Conservation (phyloP, 78 protist species). For the Acrasis kona region DNA sequence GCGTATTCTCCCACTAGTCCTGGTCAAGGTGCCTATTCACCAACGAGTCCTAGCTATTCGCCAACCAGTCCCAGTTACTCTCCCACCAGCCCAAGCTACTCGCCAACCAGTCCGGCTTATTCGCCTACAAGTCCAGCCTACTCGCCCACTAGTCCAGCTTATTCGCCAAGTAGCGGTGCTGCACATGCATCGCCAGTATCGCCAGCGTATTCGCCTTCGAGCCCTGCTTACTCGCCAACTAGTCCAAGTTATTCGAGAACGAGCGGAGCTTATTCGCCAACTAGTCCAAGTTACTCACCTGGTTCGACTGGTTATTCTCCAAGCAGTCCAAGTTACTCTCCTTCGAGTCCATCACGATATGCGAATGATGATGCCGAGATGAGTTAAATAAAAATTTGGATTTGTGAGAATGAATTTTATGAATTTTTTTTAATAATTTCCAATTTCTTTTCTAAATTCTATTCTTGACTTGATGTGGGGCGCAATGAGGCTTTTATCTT, state of each 20-base stretch:
- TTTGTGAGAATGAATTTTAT: too few relatives aligned
- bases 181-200: conserved; percentile 66
- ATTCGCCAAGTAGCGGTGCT: conserved; percentile 33
- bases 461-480: too few relatives aligned
- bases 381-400: too few relatives aligned
- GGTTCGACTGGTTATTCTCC: conserved; percentile 75
- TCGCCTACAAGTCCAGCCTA: conserved; percentile 70
- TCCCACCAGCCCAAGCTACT: conserved; percentile 36
- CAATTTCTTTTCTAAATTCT: too few relatives aligned
- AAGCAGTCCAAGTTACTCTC: conserved; percentile 65
- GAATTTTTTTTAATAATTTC: too few relatives aligned
- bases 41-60: conserved; percentile 26
- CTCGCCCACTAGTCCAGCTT: conserved; percentile 79
- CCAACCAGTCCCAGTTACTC: conserved; percentile 41
- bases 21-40: conserved; percentile 31
- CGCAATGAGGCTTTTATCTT: too few relatives aligned
- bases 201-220: conserved; percentile 48
- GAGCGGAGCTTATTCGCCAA: conserved; percentile 35
- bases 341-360: conserved; percentile 6
- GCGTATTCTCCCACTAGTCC: conserved; percentile 65
- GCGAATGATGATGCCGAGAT: too few relatives aligned
- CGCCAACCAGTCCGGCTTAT: conserved; percentile 63
- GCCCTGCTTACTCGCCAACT: conserved; percentile 38
- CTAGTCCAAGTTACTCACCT: conserved; percentile 62
- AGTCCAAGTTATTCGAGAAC: conserved; percentile 22